Percentiles rank a stretch among this genome's conserved stretches.
Conservation (phyloP, 768 basidiomycete species). For the Panaeolus cyanescens region DNA sequence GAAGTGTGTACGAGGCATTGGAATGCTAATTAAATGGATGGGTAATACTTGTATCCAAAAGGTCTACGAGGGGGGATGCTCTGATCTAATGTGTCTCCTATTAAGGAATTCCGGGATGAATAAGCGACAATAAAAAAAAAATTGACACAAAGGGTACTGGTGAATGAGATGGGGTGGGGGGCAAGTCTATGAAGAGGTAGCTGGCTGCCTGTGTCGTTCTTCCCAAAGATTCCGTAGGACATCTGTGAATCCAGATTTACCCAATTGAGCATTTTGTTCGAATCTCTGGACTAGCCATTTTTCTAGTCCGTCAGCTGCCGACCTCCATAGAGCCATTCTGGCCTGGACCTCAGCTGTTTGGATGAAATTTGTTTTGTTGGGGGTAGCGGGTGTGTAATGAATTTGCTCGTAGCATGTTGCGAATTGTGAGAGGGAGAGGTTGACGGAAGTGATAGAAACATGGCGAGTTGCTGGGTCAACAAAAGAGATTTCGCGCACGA, state of each 20-base stretch:
- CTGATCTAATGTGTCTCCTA: conserved; percentile 21
- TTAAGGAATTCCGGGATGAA: conserved; percentile 5
- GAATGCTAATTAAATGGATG: background rate
- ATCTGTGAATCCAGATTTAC: conserved; percentile 88
- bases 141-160: background rate
- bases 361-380: conserved; percentile 67
- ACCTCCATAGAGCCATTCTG: conserved; percentile 78
- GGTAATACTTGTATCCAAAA: conserved; percentile 6
- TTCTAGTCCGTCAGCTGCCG: conserved; percentile 82
- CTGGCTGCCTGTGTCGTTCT: conserved; percentile 52
- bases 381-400: conserved; percentile 74
- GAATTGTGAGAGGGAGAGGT: conserved; percentile 93
- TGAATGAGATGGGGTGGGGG: background rate
- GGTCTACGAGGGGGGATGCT: conserved; percentile 13
- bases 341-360: conserved; percentile 95
- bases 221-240: conserved; percentile 83
- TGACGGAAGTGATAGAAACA: conserved; percentile 87
- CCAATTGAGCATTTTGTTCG: conserved; percentile 88
- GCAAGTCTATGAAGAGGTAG: conserved; percentile 12
- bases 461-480: conserved; percentile 82
- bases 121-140: conserved; percentile 2
- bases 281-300: conserved; percentile 86
- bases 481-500: conserved; percentile 93
- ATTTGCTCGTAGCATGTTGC: conserved; percentile 91
- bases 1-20: background rate